Evolutionary conservation across 2,329 filamentous ascomycete species (phyloP), one percentile per base, ranked within the genome.

Genomic region (Microdochium bolleyi): DNA sequence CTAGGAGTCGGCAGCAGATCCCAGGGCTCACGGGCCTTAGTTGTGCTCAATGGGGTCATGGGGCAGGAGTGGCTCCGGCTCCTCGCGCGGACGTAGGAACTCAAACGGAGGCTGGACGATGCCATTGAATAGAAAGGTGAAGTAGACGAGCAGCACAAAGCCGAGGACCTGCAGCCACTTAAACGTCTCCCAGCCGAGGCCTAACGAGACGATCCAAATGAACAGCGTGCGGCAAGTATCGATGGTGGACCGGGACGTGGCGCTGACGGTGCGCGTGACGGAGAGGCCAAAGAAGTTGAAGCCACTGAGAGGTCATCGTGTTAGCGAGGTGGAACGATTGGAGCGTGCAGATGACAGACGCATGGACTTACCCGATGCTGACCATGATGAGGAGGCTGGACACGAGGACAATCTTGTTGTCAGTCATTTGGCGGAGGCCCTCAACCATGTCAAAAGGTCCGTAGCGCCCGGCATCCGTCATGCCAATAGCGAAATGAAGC

Each of bases 251-350:
- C 94, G 84, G 1, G 92, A 90, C 0, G 94, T 99, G 11, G 94
- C 94, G 57, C 88, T 95, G 59, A 99, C 90, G 56, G 73, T 85
- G 55, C 89, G 84, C 1, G 94, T 99, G 9, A 99, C 92, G 1
- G 89, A 94, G 10, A 99, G 81, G 8, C 94, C 94, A 70, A 99
- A 99, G 76, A 95, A 99, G 73, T 99, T 99, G 81, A 97, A 99
- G 52, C 92, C 92, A 57, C 90, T 95, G 57, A 30, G 11, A 48
- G 7, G 2, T 24, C 21, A n/a, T 21, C 44, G 55, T 52, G 3
- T 54, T 52, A 57, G 54, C 67, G 54, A 62, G 59, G 50, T 49
- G 49, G 49, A 38, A 24, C 38, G 16, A 30, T 49, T 25, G 16
- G 11, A 2, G 13, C 13, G 21, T 10, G n/a, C 2, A 19, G 14